Evolutionary conservation across 1,284 basidiomycete genomes (phyloP).

Genomic region (Peniophora sp.): DNA sequence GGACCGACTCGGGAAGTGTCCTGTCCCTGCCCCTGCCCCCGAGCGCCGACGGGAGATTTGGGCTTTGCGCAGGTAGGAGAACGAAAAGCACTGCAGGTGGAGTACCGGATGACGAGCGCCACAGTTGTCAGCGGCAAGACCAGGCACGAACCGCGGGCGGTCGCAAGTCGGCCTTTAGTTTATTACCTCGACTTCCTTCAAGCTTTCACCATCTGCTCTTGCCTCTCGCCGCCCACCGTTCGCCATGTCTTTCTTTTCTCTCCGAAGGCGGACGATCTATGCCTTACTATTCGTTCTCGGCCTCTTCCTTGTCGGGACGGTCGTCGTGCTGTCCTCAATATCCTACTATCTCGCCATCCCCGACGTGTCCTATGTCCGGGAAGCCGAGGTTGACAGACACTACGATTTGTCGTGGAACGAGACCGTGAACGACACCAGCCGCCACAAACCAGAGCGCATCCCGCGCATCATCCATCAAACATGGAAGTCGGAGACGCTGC

Average conservation of each 20-base stretch:
- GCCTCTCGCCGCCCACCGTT: constrained; percentile 10
- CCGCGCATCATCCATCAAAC: constrained; percentile 97
- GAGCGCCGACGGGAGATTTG: no score
- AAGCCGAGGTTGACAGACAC: constrained; percentile 64
- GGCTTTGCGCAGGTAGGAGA: no score
- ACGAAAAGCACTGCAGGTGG: no score
- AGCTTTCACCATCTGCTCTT: constrained; percentile 14
- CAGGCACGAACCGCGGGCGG: no score
- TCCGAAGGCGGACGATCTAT: constrained; percentile 41
- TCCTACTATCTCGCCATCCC: constrained; percentile 88
- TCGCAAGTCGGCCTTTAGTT: neutral
- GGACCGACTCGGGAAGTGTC: no score
- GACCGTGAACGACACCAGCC: constrained; percentile 48
- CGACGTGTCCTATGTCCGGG: constrained; percentile 68
- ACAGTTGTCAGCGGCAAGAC: no score
- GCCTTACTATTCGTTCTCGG: constrained; percentile 71
- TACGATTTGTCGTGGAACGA: constrained; percentile 48
- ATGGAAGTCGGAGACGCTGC: constrained; percentile 90
- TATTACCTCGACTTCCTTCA: constrained; percentile 6
- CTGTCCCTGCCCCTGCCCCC: no score
- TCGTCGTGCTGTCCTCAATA: constrained; percentile 86
- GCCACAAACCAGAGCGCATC: constrained; percentile 62
- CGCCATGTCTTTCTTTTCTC: constrained; percentile 33
- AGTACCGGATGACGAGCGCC: no score
- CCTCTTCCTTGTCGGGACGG: constrained; percentile 84